Evolutionary conservation across 148 eudicot genomes (phyloP).

Genomic region (Amaranthus hypochondriacus): DNA sequence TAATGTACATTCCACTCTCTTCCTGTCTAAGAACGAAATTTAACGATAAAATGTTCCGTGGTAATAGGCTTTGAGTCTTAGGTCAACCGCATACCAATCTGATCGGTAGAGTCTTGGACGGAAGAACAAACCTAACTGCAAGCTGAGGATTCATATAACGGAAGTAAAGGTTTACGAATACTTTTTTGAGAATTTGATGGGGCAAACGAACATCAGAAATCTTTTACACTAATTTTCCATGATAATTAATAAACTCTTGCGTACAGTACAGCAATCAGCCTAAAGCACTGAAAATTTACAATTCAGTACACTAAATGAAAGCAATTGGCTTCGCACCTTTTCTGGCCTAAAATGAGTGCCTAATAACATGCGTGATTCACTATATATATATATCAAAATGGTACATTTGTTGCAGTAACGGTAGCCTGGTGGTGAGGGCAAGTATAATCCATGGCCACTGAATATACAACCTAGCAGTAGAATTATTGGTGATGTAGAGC

Average conservation of each 20-base stretch:
- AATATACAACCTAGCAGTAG: conserved; percentile 24
- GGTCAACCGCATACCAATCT: too few relatives aligned
- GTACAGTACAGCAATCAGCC: conserved; percentile 9
- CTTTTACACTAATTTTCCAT: conserved; percentile 4
- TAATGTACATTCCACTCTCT: too few relatives aligned
- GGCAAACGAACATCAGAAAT: background rate
- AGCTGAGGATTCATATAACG: too few relatives aligned
- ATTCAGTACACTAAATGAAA: conserved; percentile 20
- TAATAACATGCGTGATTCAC: conserved; percentile 17
- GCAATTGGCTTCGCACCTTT: conserved; percentile 6
- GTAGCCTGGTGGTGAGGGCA: background rate
- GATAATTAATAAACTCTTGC: conserved; percentile 4
- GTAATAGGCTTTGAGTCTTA: too few relatives aligned
- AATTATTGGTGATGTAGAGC: conserved; percentile 47
- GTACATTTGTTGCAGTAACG: conserved; percentile 11
- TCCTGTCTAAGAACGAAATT: too few relatives aligned
- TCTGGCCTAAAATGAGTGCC: conserved; percentile 20
- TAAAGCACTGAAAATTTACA: conserved; percentile 28
- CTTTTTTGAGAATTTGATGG: background rate
- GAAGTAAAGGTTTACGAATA: too few relatives aligned
- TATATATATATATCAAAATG: background rate
- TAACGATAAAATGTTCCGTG: too few relatives aligned
- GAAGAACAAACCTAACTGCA: too few relatives aligned
- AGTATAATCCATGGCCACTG: conserved; percentile 10
- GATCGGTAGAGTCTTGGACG: too few relatives aligned